These are phyloP conservation scores for Nepenthes mirabilis DNA, from an alignment of 148 eudicot species.

Conservation along the genomic window DNA sequence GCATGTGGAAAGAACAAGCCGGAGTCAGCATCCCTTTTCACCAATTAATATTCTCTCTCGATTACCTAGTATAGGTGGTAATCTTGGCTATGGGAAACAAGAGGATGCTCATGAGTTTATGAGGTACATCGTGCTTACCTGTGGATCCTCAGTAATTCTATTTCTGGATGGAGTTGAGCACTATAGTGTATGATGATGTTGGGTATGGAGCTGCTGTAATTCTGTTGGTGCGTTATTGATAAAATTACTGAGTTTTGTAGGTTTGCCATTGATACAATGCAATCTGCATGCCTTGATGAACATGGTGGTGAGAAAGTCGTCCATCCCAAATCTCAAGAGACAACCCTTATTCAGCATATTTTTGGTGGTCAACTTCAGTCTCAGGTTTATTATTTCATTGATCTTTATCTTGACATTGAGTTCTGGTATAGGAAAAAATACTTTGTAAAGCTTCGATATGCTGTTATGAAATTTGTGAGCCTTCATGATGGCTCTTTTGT, in stretches of 20 bases:
- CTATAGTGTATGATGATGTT: no score
- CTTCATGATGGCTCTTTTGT: no score
- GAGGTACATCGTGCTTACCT: constrained; percentile 36
- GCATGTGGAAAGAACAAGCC: constrained; percentile 54
- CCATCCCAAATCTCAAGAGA: constrained; percentile 70
- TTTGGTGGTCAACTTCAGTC: constrained; percentile 97
- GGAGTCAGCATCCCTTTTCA: constrained; percentile 59
- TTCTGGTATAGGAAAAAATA: neutral
- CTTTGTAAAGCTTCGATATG: no score
- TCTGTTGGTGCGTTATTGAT: neutral
- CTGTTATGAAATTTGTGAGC: no score
- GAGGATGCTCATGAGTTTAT: constrained; percentile 98
- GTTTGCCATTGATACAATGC: constrained; percentile 93
- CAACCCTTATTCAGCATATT: constrained; percentile 83
- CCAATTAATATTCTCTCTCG: constrained; percentile 79
- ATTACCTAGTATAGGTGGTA: constrained; percentile 85
- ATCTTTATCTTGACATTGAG: neutral
- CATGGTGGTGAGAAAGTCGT: constrained; percentile 78
- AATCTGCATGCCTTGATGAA: constrained; percentile 84
- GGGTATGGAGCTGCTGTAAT: no score
- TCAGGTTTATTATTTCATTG: constrained; percentile 37
- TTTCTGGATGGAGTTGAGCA: no score
- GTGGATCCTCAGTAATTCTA: neutral
- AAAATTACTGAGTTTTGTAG: constrained; percentile 16
- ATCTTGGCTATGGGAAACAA: constrained; percentile 85